phyloP scores from a whole-genome alignment of 2,329 filamentous ascomycete species.

The Ceratocystis colombiana region DNA sequence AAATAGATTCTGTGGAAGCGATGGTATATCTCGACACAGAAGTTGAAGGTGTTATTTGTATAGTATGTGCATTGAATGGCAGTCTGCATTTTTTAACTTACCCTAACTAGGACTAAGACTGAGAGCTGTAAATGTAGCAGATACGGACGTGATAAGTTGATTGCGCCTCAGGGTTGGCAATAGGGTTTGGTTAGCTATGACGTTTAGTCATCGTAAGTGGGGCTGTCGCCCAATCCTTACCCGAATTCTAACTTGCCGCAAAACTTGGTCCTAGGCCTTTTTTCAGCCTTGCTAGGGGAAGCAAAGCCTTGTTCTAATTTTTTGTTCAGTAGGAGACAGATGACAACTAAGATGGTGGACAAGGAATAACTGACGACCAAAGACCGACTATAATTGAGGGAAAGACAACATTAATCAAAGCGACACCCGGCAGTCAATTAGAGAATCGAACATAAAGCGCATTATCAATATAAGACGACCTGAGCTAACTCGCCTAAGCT shows the following conservation, averaged over 20 bases:
- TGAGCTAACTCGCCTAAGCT: too few species aligned
- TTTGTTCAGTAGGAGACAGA: not conserved
- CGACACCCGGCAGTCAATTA: too few species aligned
- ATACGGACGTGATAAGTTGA: not conserved
- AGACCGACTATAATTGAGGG: too few species aligned
- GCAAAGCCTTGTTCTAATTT: not conserved
- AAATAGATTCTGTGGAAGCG: conserved; percentile 3
- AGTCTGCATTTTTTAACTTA: not conserved
- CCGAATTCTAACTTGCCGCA: not conserved
- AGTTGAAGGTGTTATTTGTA: conserved; percentile 2
- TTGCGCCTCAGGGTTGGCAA: not conserved
- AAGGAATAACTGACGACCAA: too few species aligned
- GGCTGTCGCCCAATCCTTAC: conserved; percentile 12
- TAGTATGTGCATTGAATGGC: conserved; percentile 9
- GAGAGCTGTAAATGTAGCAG: not conserved
- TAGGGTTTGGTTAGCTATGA: not conserved
- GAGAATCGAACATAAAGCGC: too few species aligned
- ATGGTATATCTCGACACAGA: not conserved
- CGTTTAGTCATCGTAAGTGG: conserved; percentile 19
- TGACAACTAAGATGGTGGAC: too few species aligned
- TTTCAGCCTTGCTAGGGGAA: not conserved
- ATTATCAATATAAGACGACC: too few species aligned
- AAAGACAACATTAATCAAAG: too few species aligned
- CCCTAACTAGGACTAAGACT: too few species aligned
- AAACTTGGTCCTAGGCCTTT: not conserved